Base-by-base conservation (phyloP, 2,329 filamentous ascomycete species). In the Dryadomyces quercivorus region DNA sequence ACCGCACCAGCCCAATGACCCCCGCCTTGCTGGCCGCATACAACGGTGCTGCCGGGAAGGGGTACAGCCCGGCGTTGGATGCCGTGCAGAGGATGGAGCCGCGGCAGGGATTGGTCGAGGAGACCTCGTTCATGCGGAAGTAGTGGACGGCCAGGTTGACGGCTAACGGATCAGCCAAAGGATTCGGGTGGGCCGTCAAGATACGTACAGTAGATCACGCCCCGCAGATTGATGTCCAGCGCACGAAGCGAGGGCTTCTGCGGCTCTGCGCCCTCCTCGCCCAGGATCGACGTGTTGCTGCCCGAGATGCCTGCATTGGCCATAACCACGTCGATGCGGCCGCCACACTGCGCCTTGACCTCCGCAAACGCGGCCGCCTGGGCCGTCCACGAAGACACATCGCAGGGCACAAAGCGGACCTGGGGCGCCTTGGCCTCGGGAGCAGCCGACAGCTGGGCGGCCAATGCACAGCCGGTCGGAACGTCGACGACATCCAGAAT, bases 81-180 rank as follows among this genome's bases (percentile, higher is more conserved):
- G 75, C 71, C 0, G 76, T 78, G 65, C 75, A 77, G 51, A 78
- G 68, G 45, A 79, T 75, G 7, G 66, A 67, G 0, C 75, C 74
- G 26, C 68, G 55, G 47, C 31, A 2, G 10, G 42, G 13, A 13
- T 53, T 31, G 12, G 55, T 31, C 26, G 26, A 31, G 26, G 8
- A 8, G 26, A 31, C 26, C 8, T 31, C 49, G 53, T 75, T 76
- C 59, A 72, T 74, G 21, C 67, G 65, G 64, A 79, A 72, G 57
- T 79, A 79, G 58, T 77, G 69, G 8, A 69, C 67, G 0, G 69
- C 75, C 12, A 78, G 62, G 58, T 76, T 75, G 22, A 76, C 67
- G 8, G 73, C 50, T 31, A 6, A 15, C 13, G 1, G 20, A 31
- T 31, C 26, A 31, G 26, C 26, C 26, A 31, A 31, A 8, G 8